Base-by-base conservation (phyloP, 73 alveolate species). In the Paramecium sonneborni region DNA sequence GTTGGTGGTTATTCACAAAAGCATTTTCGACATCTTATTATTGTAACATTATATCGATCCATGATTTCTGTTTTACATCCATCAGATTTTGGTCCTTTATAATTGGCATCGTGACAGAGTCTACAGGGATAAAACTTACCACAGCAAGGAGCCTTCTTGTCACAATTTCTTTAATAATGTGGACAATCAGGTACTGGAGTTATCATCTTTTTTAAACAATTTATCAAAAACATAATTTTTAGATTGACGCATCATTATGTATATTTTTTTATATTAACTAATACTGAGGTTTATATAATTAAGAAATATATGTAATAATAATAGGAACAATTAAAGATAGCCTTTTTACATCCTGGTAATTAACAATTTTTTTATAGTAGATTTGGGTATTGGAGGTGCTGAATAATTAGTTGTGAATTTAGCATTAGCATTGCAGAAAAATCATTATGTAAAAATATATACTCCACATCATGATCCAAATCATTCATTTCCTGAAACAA, bases 381-480 rank as follows among this genome's bases (percentile, higher is more conserved):
- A 98, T 93, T 95, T 98, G 85, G 99, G 99, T 24, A 97, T 98
- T 23, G 99, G 99, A 38, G 99, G 99, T 14, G 99, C 99, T 9
- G 99, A 98, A 87, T 97, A 98, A 92, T 94, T 98, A 85, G 95
- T 98, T 57, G 98, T 98, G 46, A 98, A 97, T 88, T 89, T 98
- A 57, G 99, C 99, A 6, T 92, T 97, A n/a, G 99, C 99, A 0
- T 96, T 98, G 20, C 97, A 98, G 93, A 88, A 95, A 67, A 99
- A 98, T 24, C 94, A 97, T 95, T 86, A 92, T 88, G 99, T 97
- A 26, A 96, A 88, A 87, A 93, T 98, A 82, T 98, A 93, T 92
- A 98, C 99, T 26, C 99, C 99, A 20, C 95, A 95, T 69, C 98
- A 96, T 92, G 99, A 98, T 79, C 99, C 99, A 23, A 92, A 92